These are phyloP conservation scores for Mycena citricolor DNA, from an alignment of 1,284 basidiomycete genomes.

Conservation along the genomic window DNA sequence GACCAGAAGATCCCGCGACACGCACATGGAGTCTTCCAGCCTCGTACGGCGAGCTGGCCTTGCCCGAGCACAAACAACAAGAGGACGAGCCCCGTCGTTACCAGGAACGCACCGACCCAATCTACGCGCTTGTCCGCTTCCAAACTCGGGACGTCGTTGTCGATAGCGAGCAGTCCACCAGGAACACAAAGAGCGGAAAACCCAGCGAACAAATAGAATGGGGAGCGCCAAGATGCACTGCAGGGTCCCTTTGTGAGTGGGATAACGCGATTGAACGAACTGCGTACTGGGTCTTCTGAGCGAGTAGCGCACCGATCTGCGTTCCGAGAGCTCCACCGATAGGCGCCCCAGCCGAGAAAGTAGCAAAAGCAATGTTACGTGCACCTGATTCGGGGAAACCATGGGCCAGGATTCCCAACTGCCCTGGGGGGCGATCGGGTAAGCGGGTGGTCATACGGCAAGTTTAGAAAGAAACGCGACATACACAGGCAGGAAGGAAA, in stretches of 20 bases:
- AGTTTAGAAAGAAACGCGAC: neutral
- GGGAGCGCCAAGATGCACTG: conserved; percentile 49
- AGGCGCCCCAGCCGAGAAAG: conserved; percentile 47
- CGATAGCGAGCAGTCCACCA: conserved; percentile 42
- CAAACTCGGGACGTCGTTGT: conserved; percentile 29
- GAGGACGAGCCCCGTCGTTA: conserved; percentile 50
- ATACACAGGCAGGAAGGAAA: conserved; percentile 35
- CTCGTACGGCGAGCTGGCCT: conserved; percentile 50
- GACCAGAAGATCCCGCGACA: conserved; percentile 26
- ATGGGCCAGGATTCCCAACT: conserved; percentile 42
- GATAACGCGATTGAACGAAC: neutral
- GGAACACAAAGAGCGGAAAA: conserved; percentile 14
- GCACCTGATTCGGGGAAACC: conserved; percentile 35
- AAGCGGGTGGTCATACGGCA: neutral
- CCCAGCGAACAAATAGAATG: conserved; percentile 50
- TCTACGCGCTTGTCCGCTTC: conserved; percentile 41
- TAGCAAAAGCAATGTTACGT: conserved; percentile 40
- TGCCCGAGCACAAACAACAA: conserved; percentile 55
- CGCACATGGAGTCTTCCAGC: conserved; percentile 54
- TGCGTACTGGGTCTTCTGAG: conserved; percentile 34
- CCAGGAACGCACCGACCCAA: conserved; percentile 51
- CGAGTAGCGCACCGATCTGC: conserved; percentile 44
- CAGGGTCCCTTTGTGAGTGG: neutral
- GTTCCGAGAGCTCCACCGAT: conserved; percentile 46
- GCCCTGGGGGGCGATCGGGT: neutral